phyloP scores from a whole-genome alignment of 2,329 filamentous ascomycete genomes.

The Phialophora verrucosa region DNA sequence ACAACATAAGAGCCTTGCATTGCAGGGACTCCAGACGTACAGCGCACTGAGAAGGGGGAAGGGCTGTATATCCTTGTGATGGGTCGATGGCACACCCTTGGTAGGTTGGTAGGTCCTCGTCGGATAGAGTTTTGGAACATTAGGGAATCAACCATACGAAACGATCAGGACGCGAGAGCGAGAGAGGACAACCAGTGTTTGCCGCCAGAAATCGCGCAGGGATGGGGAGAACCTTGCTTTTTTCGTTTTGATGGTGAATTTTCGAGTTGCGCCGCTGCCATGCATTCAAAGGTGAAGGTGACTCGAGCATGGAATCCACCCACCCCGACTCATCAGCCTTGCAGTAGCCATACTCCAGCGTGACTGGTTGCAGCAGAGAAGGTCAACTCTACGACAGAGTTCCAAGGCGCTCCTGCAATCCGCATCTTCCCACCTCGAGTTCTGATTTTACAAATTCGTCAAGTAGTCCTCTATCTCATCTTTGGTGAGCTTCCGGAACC shows the following conservation, averaged over 20 bases:
- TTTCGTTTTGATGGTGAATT: not conserved
- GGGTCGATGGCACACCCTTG: not conserved
- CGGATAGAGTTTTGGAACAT: not conserved
- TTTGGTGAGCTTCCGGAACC: constrained; percentile 92
- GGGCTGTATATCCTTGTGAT: not conserved
- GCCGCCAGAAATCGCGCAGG: not conserved
- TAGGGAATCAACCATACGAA: not conserved
- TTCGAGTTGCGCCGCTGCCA: constrained; percentile 1
- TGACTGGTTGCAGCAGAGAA: not conserved
- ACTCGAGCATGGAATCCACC: not conserved
- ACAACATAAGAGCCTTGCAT: not conserved
- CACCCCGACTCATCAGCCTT: constrained; percentile 1
- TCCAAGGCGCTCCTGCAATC: too few relatives aligned
- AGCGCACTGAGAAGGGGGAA: not conserved
- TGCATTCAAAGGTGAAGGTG: not conserved
- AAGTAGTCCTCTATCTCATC: constrained; percentile 99
- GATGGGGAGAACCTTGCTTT: not conserved
- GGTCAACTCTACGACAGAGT: not conserved
- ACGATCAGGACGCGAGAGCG: not conserved
- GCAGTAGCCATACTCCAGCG: not conserved
- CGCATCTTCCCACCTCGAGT: not conserved
- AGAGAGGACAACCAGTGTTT: not conserved
- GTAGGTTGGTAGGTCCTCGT: not conserved
- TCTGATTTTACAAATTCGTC: constrained; percentile 76
- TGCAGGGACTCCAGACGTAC: not conserved